Conservation (phyloP, 1,284 basidiomycete genomes). For the Tilletia setariae region DNA sequence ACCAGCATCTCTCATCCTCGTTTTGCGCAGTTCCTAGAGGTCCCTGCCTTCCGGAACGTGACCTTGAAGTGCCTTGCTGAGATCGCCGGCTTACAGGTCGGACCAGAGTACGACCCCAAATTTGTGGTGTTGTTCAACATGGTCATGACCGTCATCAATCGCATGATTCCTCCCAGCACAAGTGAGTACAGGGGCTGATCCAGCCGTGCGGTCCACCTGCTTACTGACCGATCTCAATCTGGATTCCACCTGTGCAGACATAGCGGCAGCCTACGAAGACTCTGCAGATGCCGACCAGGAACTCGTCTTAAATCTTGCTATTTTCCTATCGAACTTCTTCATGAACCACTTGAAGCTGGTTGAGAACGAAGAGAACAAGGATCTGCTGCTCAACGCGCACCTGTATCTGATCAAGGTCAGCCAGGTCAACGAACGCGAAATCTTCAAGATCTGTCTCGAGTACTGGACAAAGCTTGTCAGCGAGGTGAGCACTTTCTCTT, state of each 20-base stretch:
- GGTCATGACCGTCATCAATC: slow-evolving; percentile 54
- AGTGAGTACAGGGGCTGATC: slow-evolving; percentile 54
- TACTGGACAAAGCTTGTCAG: slow-evolving; percentile 99
- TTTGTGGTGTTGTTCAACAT: slow-evolving; percentile 93
- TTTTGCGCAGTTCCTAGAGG: slow-evolving; percentile 78
- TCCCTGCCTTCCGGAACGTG: slow-evolving; percentile 93
- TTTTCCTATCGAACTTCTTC: slow-evolving; percentile 96
- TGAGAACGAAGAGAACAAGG: slow-evolving; percentile 85
- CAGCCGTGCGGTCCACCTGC: neutral
- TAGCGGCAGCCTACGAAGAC: slow-evolving; percentile 84
- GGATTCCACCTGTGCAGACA: slow-evolving; percentile 58
- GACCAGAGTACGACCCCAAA: slow-evolving; percentile 97
- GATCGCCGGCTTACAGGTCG: slow-evolving; percentile 78
- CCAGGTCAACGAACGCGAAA: slow-evolving; percentile 95
- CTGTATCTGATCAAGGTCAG: slow-evolving; percentile 98
- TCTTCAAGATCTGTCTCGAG: slow-evolving; percentile 98
- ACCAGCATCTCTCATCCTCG: neutral
- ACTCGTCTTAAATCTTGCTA: slow-evolving; percentile 90
- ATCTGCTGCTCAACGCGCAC: slow-evolving; percentile 76
- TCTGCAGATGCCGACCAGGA: slow-evolving; percentile 92
- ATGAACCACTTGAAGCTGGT: slow-evolving; percentile 78
- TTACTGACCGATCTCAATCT: neutral
- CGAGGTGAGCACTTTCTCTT: neutral
- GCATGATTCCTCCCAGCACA: slow-evolving; percentile 67
- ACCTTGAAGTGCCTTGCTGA: slow-evolving; percentile 98